phyloP scores from a whole-genome alignment of 208 protist species.

The Strigomonas culicis region DNA sequence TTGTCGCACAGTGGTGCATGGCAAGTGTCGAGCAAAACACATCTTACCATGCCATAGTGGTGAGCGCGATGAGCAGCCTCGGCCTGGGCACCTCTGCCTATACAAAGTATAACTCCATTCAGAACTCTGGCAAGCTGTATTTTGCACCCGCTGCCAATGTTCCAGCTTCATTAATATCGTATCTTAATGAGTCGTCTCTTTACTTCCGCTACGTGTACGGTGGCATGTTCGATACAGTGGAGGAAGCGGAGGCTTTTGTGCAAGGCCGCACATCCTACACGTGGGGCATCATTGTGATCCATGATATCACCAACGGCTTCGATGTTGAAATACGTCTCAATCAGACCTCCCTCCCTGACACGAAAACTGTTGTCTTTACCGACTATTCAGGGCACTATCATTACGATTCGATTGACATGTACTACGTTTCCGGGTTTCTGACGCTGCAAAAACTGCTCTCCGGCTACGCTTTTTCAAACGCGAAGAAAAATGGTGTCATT shows the following conservation, averaged over 20 bases:
- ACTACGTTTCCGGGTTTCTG: conserved; percentile 65
- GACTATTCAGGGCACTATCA: conserved; percentile 38
- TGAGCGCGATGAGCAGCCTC: conserved; percentile 7
- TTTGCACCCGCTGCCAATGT: conserved; percentile 35
- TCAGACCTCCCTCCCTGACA: conserved; percentile 32
- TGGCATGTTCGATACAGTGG: conserved; percentile 55
- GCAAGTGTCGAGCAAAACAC: too few relatives aligned
- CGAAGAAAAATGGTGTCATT: background rate
- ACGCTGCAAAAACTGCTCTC: conserved; percentile 60
- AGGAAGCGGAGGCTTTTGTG: conserved; percentile 30
- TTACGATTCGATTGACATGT: conserved; percentile 61
- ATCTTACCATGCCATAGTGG: background rate
- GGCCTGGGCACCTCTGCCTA: conserved; percentile 16
- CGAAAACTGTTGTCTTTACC: conserved; percentile 23
- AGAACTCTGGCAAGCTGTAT: conserved; percentile 27
- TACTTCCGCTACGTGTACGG: conserved; percentile 40
- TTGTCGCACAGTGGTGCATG: conserved; percentile 5
- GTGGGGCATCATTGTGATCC: conserved; percentile 41
- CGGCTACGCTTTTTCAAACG: conserved; percentile 41
- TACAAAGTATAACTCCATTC: conserved; percentile 22
- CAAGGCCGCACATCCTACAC: conserved; percentile 8
- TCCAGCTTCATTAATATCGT: conserved; percentile 14
- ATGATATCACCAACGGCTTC: conserved; percentile 37
- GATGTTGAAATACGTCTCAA: conserved; percentile 72
- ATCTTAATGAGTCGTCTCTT: conserved; percentile 15